These are phyloP conservation scores for Chytridium lagenaria DNA, from an alignment of 371 early-diverging fungal species.

Conservation along the genomic window DNA sequence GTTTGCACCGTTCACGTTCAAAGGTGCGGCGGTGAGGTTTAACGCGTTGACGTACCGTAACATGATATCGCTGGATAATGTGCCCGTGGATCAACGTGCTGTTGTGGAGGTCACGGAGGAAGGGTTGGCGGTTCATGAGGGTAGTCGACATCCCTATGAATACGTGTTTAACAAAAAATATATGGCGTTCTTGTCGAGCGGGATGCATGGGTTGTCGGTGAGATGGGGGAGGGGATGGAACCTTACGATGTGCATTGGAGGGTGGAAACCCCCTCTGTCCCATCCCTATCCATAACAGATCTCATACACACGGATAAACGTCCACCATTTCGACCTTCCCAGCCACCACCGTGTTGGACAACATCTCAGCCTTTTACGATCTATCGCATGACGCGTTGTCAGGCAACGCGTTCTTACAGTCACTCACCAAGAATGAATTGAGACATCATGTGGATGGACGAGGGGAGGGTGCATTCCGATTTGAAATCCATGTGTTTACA, in stretches of 20 bases:
- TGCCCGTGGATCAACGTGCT: conserved; percentile 28
- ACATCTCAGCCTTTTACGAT: conserved; percentile 36
- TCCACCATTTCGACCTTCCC: too few relatives aligned
- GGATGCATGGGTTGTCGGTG: conserved; percentile 10
- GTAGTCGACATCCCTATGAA: conserved; percentile 45
- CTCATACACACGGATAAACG: neutral
- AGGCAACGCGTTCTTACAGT: conserved; percentile 20
- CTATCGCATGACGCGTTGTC: conserved; percentile 33
- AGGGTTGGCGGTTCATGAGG: conserved; percentile 34
- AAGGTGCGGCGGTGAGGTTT: conserved; percentile 33
- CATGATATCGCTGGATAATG: conserved; percentile 40
- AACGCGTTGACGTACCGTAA: conserved; percentile 38
- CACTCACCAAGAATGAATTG: neutral
- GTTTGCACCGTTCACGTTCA: conserved; percentile 33
- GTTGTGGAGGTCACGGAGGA: conserved; percentile 16
- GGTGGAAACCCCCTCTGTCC: neutral
- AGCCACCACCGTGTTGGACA: too few relatives aligned
- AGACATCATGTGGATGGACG: neutral
- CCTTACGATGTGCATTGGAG: conserved; percentile 29
- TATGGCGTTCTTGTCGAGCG: conserved; percentile 25
- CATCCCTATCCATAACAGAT: neutral
- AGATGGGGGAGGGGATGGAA: conserved; percentile 31
- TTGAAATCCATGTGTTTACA: conserved; percentile 41
- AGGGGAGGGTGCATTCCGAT: conserved; percentile 10
- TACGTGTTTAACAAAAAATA: conserved; percentile 24